These are phyloP conservation scores for Gossypium longicalyx DNA, from an alignment of 345 rosid genomes.

Conservation along the genomic window DNA sequence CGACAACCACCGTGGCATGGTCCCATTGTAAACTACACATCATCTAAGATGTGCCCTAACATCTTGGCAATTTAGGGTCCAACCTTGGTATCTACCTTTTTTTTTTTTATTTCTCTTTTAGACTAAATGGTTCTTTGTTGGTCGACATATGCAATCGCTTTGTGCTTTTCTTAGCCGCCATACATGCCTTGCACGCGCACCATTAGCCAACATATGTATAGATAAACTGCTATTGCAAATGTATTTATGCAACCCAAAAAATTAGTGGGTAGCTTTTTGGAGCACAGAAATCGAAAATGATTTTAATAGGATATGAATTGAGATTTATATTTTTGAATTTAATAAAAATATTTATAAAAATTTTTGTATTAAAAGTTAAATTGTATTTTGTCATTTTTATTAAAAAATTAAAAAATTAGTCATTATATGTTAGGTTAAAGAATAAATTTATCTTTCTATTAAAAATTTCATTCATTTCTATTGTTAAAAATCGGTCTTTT, in stretches of 20 bases:
- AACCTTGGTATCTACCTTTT: neutral
- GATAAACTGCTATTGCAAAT: neutral
- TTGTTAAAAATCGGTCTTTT: too few species aligned
- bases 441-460: accelerated
- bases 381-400: accelerated
- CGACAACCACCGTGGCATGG: constrained; percentile 51
- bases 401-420: too few species aligned
- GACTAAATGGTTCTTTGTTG: constrained; percentile 26
- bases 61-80: constrained; percentile 37
- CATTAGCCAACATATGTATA: neutral
- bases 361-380: too few species aligned
- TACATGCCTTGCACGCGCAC: constrained; percentile 38
- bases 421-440: accelerated
- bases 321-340: neutral
- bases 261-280: neutral
- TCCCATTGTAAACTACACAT: constrained; percentile 37
- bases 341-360: accelerated
- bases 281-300: neutral
- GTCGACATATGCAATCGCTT: constrained; percentile 22
- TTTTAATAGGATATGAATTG: neutral
- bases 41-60: constrained; percentile 53
- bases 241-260: neutral
- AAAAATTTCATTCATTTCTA: accelerated
- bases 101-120: neutral
- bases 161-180: constrained; percentile 25